Evolutionary conservation across 1,284 basidiomycete genomes (phyloP).

Genomic region (Megacollybia platyphylla): DNA sequence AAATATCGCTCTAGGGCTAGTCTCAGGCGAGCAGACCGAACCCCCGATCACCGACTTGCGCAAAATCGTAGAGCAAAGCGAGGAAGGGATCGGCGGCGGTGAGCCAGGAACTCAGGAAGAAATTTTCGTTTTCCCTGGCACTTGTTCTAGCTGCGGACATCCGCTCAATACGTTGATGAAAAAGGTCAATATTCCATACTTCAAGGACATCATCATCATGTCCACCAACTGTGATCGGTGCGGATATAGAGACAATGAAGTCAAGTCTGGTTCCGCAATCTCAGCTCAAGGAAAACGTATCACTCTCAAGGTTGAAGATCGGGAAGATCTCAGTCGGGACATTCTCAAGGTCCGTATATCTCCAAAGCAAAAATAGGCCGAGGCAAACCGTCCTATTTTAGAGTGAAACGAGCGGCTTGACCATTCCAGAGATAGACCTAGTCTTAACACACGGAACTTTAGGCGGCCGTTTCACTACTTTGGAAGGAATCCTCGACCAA

Average conservation of each 20-base stretch:
- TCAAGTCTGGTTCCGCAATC: conserved; percentile 89
- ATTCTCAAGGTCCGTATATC: conserved; percentile 65
- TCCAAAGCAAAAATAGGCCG: too few species aligned
- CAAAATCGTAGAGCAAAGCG: conserved; percentile 10
- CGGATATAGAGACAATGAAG: conserved; percentile 96
- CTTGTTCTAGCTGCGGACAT: conserved; percentile 84
- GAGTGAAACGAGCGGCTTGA: conserved; percentile 87
- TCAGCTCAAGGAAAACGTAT: conserved; percentile 80
- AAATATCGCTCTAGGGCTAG: conserved; percentile 73
- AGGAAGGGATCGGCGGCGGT: conserved; percentile 14
- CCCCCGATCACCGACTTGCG: conserved; percentile 4
- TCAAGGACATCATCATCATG: conserved; percentile 99
- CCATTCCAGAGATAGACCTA: conserved; percentile 93
- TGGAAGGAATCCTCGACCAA: conserved; percentile 92
- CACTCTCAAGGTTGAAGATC: conserved; percentile 83
- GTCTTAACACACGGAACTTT: conserved; percentile 88
- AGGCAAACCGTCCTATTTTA: conserved; percentile 15
- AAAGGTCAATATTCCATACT: conserved; percentile 95
- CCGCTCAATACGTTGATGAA: conserved; percentile 88
- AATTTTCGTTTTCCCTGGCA: conserved; percentile 80
- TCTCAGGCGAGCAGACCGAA: conserved; percentile 30
- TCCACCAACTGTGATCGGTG: conserved; percentile 93
- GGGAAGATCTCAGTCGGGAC: conserved; percentile 89
- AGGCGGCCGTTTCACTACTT: conserved; percentile 96
- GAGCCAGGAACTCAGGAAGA: conserved; percentile 55